Evolutionary conservation across 2,329 filamentous ascomycete species (phyloP).

Genomic region (Nigrograna mackinnonii): DNA sequence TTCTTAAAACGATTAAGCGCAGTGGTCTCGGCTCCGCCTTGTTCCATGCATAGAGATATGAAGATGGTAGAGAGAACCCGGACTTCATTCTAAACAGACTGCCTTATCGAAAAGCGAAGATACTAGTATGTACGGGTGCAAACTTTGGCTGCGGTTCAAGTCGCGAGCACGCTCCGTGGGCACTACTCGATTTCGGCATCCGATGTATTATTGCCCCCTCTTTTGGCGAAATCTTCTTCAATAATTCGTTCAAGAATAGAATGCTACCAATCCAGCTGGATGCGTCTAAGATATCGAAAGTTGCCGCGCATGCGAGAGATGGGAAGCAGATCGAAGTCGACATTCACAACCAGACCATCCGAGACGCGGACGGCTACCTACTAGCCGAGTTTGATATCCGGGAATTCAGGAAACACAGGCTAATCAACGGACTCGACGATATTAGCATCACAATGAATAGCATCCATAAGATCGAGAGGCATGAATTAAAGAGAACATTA

Average conservation of each 20-base stretch:
- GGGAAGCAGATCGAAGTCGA: conserved; percentile 88
- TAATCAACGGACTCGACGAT: conserved; percentile 91
- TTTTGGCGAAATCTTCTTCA: conserved; percentile 94
- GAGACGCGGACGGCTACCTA: conserved; percentile 72
- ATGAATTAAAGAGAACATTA: conserved; percentile 75
- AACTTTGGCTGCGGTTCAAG: conserved; percentile 96
- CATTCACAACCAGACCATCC: conserved; percentile 81
- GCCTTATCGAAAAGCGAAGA: conserved; percentile 82
- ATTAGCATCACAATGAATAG: conserved; percentile 93
- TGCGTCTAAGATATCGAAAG: conserved; percentile 65
- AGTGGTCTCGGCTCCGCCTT: conserved; percentile 87
- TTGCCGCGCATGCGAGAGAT: conserved; percentile 76
- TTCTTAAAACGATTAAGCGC: conserved; percentile 98
- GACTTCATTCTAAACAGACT: conserved; percentile 90
- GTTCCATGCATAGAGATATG: conserved; percentile 82
- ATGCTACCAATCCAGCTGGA: conserved; percentile 89
- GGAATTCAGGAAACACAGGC: conserved; percentile 90
- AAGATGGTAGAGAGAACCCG: conserved; percentile 68
- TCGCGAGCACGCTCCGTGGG: conserved; percentile 96
- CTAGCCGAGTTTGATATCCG: conserved; percentile 86
- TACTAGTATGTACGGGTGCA: conserved; percentile 84
- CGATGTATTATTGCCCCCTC: conserved; percentile 89
- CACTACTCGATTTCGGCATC: conserved; percentile 94
- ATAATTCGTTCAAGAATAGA: conserved; percentile 99
- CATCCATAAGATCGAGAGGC: conserved; percentile 83